Conservation (phyloP, 495 filamentous ascomycete genomes). For the Penicillium fimorum region DNA sequence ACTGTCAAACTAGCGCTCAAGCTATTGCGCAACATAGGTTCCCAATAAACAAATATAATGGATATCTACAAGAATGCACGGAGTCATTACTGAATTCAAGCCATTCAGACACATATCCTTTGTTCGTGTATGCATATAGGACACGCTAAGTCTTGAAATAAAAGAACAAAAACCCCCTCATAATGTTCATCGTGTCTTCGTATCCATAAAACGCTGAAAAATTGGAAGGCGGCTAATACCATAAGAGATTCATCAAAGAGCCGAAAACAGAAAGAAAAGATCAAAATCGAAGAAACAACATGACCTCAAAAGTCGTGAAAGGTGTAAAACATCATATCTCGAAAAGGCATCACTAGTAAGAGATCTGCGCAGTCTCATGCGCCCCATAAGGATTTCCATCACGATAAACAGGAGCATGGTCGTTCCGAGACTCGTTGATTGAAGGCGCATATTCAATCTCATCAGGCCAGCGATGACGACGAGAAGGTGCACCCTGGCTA, state of each 20-base stretch:
- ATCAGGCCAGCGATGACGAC: conserved; percentile 27
- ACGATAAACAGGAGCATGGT: conserved; percentile 8
- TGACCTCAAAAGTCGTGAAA: conserved; percentile 14
- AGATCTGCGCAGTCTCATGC: conserved; percentile 5
- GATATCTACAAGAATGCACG: background rate
- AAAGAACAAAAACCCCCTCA: background rate
- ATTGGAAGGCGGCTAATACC: background rate
- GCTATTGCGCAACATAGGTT: too few relatives aligned
- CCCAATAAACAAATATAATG: too few relatives aligned
- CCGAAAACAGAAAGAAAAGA: background rate
- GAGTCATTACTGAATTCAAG: background rate
- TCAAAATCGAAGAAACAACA: background rate
- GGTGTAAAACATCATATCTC: background rate
- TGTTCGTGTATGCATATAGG: background rate
- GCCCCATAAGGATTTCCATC: conserved; percentile 23
- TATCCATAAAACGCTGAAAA: background rate
- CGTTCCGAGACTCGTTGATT: background rate
- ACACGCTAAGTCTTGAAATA: background rate
- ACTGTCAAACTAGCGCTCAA: too few relatives aligned
- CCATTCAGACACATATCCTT: background rate
- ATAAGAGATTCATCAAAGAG: background rate
- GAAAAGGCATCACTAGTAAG: conserved; percentile 12
- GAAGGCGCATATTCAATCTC: conserved; percentile 23
- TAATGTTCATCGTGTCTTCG: background rate
- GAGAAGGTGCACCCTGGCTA: conserved; percentile 19